phyloP scores from a whole-genome alignment of 371 early-diverging fungal species.

The Gilbertella persicaria region DNA sequence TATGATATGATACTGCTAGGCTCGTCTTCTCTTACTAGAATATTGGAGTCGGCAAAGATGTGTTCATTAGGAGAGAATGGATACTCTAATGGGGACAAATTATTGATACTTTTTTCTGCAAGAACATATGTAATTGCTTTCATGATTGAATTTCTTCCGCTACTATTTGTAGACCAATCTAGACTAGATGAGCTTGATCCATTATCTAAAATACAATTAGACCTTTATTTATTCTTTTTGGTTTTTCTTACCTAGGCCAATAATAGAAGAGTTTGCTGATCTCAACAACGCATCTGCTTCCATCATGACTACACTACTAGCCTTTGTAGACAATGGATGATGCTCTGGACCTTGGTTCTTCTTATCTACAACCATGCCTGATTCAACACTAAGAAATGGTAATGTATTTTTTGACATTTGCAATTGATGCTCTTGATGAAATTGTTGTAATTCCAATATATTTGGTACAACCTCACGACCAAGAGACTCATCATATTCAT shows the following conservation, averaged over 20 bases:
- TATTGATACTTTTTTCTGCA: constrained; percentile 65
- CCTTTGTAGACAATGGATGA: not conserved
- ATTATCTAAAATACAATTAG: not conserved
- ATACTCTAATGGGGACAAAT: constrained; percentile 69
- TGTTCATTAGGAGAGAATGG: constrained; percentile 84
- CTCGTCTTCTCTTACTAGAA: constrained; percentile 90
- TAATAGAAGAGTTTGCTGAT: not conserved
- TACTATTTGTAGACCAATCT: constrained; percentile 31
- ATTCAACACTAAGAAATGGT: constrained; percentile 38
- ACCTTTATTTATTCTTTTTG: not conserved
- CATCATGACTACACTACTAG: not conserved
- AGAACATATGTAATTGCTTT: constrained; percentile 77
- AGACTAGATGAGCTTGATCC: constrained; percentile 10
- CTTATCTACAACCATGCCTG: constrained; percentile 9
- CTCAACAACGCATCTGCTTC: not conserved
- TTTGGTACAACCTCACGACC: constrained; percentile 50
- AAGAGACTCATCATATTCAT: constrained; percentile 64
- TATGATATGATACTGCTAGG: constrained; percentile 93
- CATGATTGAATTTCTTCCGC: constrained; percentile 64
- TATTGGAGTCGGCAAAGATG: constrained; percentile 78
- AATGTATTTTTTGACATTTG: constrained; percentile 26
- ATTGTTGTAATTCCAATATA: constrained; percentile 27
- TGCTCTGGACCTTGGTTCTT: constrained; percentile 1
- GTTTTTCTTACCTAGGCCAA: constrained; percentile 1
- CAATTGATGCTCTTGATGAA: constrained; percentile 27